Evolutionary conservation across 1,139 yeast genomes (phyloP), one percentile per base, ranked within the genome.

Genomic region (Candida tetrigidarum): DNA sequence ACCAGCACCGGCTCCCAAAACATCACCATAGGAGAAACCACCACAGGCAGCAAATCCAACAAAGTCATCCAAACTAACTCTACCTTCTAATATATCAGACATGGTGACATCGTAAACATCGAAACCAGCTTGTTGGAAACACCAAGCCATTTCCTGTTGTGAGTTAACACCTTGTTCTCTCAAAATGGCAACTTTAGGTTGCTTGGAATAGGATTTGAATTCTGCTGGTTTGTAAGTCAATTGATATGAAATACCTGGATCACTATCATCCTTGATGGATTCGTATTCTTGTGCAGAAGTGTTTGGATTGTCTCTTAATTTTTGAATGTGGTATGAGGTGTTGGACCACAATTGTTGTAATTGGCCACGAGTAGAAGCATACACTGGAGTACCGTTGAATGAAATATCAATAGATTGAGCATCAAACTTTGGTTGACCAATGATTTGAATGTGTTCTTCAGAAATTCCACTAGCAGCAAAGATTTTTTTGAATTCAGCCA

Each of bases 141-240:
- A 83, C 90, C 96, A 92, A 1, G 99, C 97, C 98, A 95, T 92
- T 71, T 95, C 99, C 76, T 86, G 89, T 67, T 93, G 97, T 26
- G 98, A 96, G 64, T 95, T 95, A 45, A 93, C 97, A 71, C 99
- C 99, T 71, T 95, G 99, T 64, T 95, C 99, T 71, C 99, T 87
- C 60, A 95, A 77, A 49, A 95, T 91, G 29, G 99, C 99, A 52
- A 95, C 99, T 67, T 83, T 86, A 41, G 99, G 99, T 18, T 28
- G 36, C 60, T 75, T 82, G 12, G 49, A 41, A 37, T 82, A 83
- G 26, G 53, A 39, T 39, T 47, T 51, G 32, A 32, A 37, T 18
- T 43, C 45, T 11, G 38, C 33, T 32, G 54, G 54, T 47, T 82
- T 77, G 59, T 71, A 93, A 3, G 96, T 81, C 58, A 93, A 76